Percentiles rank a stretch among this genome's conserved stretches.
phyloP scores from a whole-genome alignment of 345 rosid genomes.

The Populus pruinosa region DNA sequence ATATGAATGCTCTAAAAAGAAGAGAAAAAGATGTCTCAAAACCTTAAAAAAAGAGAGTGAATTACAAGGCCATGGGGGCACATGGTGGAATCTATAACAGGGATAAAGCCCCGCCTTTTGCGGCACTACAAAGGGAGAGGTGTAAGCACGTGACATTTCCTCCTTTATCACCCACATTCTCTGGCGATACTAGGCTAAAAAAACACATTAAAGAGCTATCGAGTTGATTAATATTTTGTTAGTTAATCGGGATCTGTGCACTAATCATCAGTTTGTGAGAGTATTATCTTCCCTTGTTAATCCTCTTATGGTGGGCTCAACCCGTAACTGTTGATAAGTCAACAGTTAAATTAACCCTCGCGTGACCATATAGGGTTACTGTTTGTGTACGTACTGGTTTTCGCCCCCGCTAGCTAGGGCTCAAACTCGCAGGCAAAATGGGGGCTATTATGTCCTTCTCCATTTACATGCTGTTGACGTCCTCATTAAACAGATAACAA shows the following conservation, averaged over 20 bases:
- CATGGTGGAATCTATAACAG: constrained; percentile 2
- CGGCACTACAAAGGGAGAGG: constrained; percentile 18
- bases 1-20: background rate
- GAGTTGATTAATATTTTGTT: background rate
- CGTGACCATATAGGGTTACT: background rate
- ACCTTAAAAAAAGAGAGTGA: background rate
- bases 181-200: background rate
- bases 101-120: constrained; percentile 28
- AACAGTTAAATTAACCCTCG: constrained; percentile 14
- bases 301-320: background rate
- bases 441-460: background rate
- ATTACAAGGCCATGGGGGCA: background rate
- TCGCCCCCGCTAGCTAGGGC: too few relatives aligned
- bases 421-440: background rate
- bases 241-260: constrained; percentile 48
- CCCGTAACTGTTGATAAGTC: constrained; percentile 14
- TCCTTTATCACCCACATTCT: constrained; percentile 34
- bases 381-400: background rate
- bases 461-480: too few relatives aligned
- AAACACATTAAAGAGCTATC: background rate
- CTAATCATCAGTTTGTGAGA: constrained; percentile 45
- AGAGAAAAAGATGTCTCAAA: background rate
- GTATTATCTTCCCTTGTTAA: background rate
- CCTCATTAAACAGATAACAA: too few relatives aligned
- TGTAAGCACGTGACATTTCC: constrained; percentile 40